Evolutionary conservation across 1,284 basidiomycete species (phyloP), one percentile per base, ranked within the genome.

Genomic region (Cryptococcus amylolentus): DNA sequence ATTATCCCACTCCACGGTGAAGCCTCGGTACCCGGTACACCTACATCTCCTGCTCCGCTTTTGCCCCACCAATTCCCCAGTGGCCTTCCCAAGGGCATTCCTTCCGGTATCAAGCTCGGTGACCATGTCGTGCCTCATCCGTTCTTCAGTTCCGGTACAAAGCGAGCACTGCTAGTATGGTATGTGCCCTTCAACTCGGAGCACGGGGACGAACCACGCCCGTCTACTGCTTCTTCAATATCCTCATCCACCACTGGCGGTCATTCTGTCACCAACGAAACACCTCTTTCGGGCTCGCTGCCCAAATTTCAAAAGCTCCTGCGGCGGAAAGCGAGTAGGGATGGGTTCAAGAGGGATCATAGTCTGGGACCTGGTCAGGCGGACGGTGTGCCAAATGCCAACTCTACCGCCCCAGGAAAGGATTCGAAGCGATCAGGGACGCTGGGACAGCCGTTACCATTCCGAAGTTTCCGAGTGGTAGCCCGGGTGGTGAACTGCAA

Each of bases 391-490:
- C 18, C 23, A 14, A 40, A 35, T 20, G 38, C 41, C 18, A 51
- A 26, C 43, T 3, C 16, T 45, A 4, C 37, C 38, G 26, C 54
- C 43, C 16, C 4, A 13, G 31, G 31, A 6, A 35, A 35, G 31
- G 10, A 47, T 41, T n/a, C 27, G 14, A 42, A 42, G 14, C n/a
- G 38, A 40, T 20, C 28, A 9, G 37, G n/a, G 18, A 28, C 59
- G 23, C 52, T 55, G n/a, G 40, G 63, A 3, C 65, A 67, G 41
- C 71, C 70, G 1, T 51, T 77, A 16, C 76, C 76, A 0, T 78
- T 78, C 64, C 60, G 67, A 23, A 68, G 71, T 1, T 78, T 75
- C 66, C 57, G 76, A 20, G 62, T 77, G 2, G 76, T 77, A 5
- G 73, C 75, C 26, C 65, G 71, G n/a, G 66, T 76, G 2, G 71